These are phyloP conservation scores for Harringtonia lauricola DNA, from an alignment of 2,329 filamentous ascomycete genomes.

Conservation along the genomic window DNA sequence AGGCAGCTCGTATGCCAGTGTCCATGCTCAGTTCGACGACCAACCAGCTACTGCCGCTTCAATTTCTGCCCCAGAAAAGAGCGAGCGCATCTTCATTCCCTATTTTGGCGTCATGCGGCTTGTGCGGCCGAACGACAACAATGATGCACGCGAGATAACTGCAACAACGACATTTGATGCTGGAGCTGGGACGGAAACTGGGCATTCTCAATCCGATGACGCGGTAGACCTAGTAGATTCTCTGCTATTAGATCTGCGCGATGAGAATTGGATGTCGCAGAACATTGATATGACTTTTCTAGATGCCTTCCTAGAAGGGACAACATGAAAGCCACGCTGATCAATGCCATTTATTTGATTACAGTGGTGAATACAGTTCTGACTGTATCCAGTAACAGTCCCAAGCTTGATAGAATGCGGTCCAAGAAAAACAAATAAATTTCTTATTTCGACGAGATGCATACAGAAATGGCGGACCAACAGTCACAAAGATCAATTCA, in stretches of 20 bases:
- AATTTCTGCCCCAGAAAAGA: neutral
- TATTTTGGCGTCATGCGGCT: slow-evolving; percentile 1
- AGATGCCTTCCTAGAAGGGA: neutral
- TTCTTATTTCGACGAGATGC: neutral
- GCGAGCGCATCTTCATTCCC: neutral
- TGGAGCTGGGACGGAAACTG: neutral
- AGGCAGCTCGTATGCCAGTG: neutral
- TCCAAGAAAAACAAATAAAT: neutral
- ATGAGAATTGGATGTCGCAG: neutral
- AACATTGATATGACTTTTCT: slow-evolving; percentile 1
- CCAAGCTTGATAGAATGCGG: no score
- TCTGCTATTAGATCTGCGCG: neutral
- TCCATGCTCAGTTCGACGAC: neutral
- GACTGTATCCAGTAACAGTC: neutral
- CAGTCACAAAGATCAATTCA: neutral
- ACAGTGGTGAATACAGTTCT: neutral
- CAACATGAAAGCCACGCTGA: neutral
- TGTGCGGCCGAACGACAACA: neutral
- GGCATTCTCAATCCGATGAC: neutral
- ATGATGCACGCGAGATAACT: neutral
- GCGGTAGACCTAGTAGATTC: neutral
- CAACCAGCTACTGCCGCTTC: neutral
- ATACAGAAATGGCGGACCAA: neutral
- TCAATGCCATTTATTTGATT: neutral
- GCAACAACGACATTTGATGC: neutral